These are phyloP conservation scores for Ganoderma lingzhi DNA, from an alignment of 1,284 basidiomycete species.

Conservation along the genomic window DNA sequence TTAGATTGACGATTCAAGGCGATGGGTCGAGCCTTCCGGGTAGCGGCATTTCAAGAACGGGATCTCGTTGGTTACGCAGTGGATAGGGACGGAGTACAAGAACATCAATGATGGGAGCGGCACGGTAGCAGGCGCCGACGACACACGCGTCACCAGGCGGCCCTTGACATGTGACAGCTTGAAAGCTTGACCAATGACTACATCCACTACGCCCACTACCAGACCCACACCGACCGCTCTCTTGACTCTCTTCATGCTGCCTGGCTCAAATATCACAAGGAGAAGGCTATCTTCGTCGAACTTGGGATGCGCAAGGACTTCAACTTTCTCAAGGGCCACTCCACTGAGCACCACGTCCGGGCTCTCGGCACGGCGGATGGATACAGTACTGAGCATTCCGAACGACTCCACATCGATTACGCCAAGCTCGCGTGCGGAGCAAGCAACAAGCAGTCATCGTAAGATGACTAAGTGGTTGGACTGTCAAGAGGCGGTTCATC, in stretches of 20 bases:
- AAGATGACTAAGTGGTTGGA: not conserved
- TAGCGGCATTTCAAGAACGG: constrained; percentile 33
- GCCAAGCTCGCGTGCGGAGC: not conserved
- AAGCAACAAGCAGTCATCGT: not conserved
- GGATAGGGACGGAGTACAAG: constrained; percentile 40
- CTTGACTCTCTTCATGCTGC: not conserved
- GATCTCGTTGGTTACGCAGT: constrained; percentile 36
- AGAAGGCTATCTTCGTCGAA: no score
- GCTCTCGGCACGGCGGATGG: not conserved
- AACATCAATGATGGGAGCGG: constrained; percentile 33
- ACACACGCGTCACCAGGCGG: not conserved
- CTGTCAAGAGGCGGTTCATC: not conserved
- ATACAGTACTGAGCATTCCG: not conserved
- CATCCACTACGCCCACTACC: not conserved
- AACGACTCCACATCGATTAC: not conserved
- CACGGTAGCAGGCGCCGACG: constrained; percentile 28
- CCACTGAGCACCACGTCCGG: not conserved
- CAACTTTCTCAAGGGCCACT: not conserved
- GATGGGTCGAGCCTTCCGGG: constrained; percentile 24
- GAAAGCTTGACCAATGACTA: no score
- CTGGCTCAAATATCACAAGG: no score
- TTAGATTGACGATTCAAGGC: constrained; percentile 37
- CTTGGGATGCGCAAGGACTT: not conserved
- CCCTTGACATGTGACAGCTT: no score
- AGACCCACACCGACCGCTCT: not conserved